Conservation (phyloP, 1,284 basidiomycete species). For the Anthracocystis walkeri region DNA sequence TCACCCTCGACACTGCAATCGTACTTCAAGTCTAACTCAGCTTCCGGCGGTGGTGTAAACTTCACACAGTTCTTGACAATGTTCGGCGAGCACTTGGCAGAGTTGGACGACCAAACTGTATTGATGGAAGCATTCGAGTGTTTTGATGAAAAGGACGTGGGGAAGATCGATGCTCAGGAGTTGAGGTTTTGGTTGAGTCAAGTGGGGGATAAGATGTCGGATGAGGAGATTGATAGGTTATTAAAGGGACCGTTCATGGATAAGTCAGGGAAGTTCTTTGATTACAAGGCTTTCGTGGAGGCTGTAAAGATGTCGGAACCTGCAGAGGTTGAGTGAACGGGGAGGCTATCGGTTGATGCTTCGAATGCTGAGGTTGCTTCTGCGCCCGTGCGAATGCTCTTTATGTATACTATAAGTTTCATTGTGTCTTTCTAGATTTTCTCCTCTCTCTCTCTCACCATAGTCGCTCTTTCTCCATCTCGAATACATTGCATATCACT, state of each 20-base stretch:
- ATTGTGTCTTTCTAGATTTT: no score
- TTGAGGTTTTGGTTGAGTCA: conserved; percentile 62
- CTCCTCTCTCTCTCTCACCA: no score
- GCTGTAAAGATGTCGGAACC: conserved; percentile 67
- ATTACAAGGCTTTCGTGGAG: conserved; percentile 68
- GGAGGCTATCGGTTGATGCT: no score
- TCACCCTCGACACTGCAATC: conserved; percentile 21
- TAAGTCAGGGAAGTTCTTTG: conserved; percentile 59
- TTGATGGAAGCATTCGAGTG: conserved; percentile 67
- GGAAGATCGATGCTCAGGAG: conserved; percentile 58
- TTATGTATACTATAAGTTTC: not conserved
- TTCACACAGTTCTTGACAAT: conserved; percentile 68
- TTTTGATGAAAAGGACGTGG: conserved; percentile 67
- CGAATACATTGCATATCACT: no score
- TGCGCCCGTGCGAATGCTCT: no score
- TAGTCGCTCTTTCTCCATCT: no score
- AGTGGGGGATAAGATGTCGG: conserved; percentile 63
- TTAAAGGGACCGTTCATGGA: conserved; percentile 63
- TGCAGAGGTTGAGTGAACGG: conserved; percentile 53
- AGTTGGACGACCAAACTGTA: conserved; percentile 60
- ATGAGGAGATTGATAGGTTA: conserved; percentile 60
- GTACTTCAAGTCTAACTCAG: conserved; percentile 26
- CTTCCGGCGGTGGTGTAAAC: conserved; percentile 44
- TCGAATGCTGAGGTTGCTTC: no score
- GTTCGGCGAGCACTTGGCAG: conserved; percentile 62